These are phyloP conservation scores for Paraurostyla sp. DNA, from an alignment of 73 alveolate species.

Conservation along the genomic window DNA sequence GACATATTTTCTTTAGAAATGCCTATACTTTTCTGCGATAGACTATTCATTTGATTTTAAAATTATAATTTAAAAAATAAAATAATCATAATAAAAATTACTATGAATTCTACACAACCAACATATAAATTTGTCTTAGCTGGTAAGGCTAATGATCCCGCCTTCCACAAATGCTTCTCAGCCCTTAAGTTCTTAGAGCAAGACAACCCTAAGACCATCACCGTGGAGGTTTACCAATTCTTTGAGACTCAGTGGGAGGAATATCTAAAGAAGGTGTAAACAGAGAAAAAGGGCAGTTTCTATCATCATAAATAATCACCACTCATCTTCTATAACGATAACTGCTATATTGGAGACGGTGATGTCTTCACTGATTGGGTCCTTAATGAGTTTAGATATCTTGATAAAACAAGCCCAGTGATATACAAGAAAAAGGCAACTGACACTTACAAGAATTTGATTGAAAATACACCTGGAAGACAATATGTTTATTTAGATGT, in stretches of 20 bases:
- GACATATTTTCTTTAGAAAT: background rate
- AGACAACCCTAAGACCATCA: conserved; percentile 55
- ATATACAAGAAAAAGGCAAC: conserved; percentile 72
- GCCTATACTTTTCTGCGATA: background rate
- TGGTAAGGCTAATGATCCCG: conserved; percentile 71
- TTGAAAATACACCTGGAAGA: conserved; percentile 71
- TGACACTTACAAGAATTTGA: conserved; percentile 55
- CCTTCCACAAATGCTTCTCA: conserved; percentile 66
- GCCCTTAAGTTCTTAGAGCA: conserved; percentile 59
- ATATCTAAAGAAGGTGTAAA: conserved; percentile 50
- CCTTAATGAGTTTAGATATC: conserved; percentile 65
- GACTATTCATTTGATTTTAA: background rate
- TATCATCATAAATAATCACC: conserved; percentile 63
- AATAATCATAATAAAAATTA: background rate
- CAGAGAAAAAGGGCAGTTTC: conserved; percentile 73
- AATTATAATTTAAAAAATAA: background rate
- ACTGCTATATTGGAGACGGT: conserved; percentile 56
- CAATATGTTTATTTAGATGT: conserved; percentile 46
- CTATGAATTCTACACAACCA: background rate
- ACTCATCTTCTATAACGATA: conserved; percentile 61
- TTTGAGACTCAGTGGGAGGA: conserved; percentile 83
- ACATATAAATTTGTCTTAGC: conserved; percentile 56
- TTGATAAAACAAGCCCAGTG: conserved; percentile 61
- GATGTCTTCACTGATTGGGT: conserved; percentile 72
- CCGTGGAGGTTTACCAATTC: conserved; percentile 9